Evolutionary conservation across 2,329 filamentous ascomycete species (phyloP).

Genomic region (Alternaria alternata): DNA sequence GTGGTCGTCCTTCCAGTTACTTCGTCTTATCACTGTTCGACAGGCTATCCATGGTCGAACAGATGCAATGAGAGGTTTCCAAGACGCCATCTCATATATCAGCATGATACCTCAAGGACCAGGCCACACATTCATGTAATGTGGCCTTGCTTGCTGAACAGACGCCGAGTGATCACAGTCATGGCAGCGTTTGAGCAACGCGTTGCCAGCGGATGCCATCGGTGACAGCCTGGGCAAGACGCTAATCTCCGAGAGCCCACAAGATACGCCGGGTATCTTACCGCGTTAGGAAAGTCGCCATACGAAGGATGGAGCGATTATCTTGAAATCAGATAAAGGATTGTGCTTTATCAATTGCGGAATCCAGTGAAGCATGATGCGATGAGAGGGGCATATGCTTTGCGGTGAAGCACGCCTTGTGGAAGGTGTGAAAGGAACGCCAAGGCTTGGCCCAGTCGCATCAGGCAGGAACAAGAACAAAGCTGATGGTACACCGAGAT

Average conservation of each 20-base stretch:
- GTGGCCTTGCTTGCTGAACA: background rate
- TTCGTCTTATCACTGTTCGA: background rate
- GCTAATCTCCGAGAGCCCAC: background rate
- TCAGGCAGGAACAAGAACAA: background rate
- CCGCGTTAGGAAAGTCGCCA: background rate
- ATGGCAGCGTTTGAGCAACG: background rate
- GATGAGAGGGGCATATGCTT: background rate
- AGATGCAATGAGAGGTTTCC: background rate
- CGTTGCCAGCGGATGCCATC: background rate
- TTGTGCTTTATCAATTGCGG: background rate
- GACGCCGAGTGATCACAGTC: background rate
- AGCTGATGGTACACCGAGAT: background rate
- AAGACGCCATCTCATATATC: background rate
- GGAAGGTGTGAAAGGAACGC: background rate
- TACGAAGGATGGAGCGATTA: background rate
- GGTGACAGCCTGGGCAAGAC: background rate
- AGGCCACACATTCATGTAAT: background rate
- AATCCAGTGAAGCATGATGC: background rate
- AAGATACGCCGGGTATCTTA: background rate
- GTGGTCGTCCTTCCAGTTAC: no score
- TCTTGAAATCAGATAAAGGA: background rate
- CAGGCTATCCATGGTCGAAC: background rate
- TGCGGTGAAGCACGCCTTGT: background rate
- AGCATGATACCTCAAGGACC: background rate
- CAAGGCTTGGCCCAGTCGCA: background rate